phyloP scores from a whole-genome alignment of 768 basidiomycete genomes.

The Psilocybe tampanensis region DNA sequence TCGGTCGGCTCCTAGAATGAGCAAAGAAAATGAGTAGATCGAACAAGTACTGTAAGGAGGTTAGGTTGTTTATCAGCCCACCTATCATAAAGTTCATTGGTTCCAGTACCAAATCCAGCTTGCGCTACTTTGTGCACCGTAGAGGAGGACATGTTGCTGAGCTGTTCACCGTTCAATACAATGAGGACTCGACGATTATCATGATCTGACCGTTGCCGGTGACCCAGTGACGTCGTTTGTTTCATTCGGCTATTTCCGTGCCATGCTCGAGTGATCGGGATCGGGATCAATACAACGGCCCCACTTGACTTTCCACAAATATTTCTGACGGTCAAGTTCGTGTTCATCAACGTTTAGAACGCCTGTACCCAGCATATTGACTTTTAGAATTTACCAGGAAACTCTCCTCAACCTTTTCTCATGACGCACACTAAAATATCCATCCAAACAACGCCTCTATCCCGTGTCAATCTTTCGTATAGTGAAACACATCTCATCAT shows the following conservation, averaged over 20 bases:
- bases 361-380: too few relatives aligned
- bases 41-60: background rate
- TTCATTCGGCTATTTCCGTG: too few relatives aligned
- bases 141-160: constrained; percentile 4
- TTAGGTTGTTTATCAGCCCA: constrained; percentile 24
- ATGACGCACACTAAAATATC: background rate
- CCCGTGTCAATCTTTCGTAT: constrained; percentile 12
- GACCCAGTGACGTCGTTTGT: too few relatives aligned
- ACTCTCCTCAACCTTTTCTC: background rate
- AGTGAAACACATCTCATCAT: constrained; percentile 13
- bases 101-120: constrained; percentile 75
- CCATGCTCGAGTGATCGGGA: too few relatives aligned
- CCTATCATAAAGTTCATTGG: constrained; percentile 84
- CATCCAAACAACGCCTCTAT: background rate
- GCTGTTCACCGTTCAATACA: too few relatives aligned
- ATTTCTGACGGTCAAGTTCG: too few relatives aligned
- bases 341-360: too few relatives aligned
- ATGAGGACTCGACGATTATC: too few relatives aligned
- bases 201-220: too few relatives aligned
- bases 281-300: too few relatives aligned
- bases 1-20: constrained; percentile 68
- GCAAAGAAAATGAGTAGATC: too few relatives aligned
- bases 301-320: too few relatives aligned
- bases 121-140: constrained; percentile 66
- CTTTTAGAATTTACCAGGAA: background rate